Conservation (phyloP, 2,329 filamentous ascomycete species). For the Cercospora sesami region DNA sequence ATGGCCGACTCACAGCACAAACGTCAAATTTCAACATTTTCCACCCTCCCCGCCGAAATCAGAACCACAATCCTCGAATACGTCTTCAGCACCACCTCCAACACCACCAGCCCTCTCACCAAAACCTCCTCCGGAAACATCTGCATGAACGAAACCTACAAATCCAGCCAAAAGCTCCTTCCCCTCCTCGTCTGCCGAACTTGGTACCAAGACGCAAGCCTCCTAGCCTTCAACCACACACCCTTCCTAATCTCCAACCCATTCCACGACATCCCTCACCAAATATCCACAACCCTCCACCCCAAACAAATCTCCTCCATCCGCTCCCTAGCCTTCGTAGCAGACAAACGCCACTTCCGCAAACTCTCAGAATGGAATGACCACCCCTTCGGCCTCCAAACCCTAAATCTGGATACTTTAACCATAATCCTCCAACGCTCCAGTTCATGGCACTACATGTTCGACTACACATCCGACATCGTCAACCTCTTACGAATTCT, state of each 20-base stretch:
- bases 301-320: conserved; percentile 36
- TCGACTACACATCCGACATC: conserved; percentile 38
- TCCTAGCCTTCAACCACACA: conserved; percentile 40
- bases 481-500: conserved; percentile 40
- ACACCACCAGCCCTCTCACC: conserved; percentile 21
- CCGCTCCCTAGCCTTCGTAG: conserved; percentile 37
- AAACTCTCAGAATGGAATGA: conserved; percentile 37
- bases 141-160: conserved; percentile 35
- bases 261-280: conserved; percentile 36
- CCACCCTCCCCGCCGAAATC: conserved; percentile 41
- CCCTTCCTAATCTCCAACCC: conserved; percentile 41
- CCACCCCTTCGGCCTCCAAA: conserved; percentile 38
- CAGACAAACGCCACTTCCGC: conserved; percentile 36
- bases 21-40: not conserved
- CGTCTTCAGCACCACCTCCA: conserved; percentile 28
- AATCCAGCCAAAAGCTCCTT: conserved; percentile 32
- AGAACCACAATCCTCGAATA: conserved; percentile 39
- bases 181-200: conserved; percentile 44
- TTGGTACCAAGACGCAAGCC: conserved; percentile 40
- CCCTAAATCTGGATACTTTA: conserved; percentile 38
- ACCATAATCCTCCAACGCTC: conserved; percentile 37
- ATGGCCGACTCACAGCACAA: not conserved
- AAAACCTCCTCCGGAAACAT: conserved; percentile 26
- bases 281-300: conserved; percentile 29
- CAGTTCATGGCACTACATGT: conserved; percentile 40